A percentile compares a stretch with the other conserved stretches of the same genome.
Conservation (phyloP, 129 eudicot species). For the Helichrysum umbraculigerum region DNA sequence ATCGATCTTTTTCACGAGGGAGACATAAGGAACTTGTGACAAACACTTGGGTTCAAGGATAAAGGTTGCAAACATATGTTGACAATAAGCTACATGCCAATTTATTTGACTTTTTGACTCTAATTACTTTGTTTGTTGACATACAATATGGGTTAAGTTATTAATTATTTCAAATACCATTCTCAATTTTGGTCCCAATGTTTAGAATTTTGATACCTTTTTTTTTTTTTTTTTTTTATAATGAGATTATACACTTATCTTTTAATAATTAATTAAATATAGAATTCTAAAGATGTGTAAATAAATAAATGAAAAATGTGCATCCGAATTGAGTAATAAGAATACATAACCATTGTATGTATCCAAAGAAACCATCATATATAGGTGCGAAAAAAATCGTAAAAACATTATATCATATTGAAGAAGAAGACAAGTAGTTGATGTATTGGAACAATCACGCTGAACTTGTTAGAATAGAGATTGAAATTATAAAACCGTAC, state of each 20-base stretch:
- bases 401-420: not conserved
- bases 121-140: not conserved
- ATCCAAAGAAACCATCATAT: not conserved
- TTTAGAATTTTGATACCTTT: too few species aligned
- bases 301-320: not conserved
- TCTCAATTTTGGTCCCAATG: not conserved
- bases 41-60: conserved; percentile 33
- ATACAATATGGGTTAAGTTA: not conserved
- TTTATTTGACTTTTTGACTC: conserved; percentile 27
- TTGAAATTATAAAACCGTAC: too few species aligned
- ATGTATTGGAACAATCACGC: too few species aligned
- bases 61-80: conserved; percentile 34
- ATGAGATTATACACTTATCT: too few species aligned
- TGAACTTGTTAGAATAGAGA: too few species aligned
- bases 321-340: not conserved
- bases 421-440: not conserved
- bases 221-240: too few species aligned
- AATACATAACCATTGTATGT: too few species aligned
- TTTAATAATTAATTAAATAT: too few species aligned
- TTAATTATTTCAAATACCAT: not conserved
- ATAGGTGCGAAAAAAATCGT: too few species aligned
- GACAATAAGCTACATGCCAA: conserved; percentile 35
- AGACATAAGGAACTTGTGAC: conserved; percentile 38
- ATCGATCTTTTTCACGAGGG: conserved; percentile 12
- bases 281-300: too few species aligned